A percentile compares a stretch with the other conserved stretches of the same genome.
phyloP scores from a whole-genome alignment of 352 stramenopile genomes.

The Albugo laibachii region DNA sequence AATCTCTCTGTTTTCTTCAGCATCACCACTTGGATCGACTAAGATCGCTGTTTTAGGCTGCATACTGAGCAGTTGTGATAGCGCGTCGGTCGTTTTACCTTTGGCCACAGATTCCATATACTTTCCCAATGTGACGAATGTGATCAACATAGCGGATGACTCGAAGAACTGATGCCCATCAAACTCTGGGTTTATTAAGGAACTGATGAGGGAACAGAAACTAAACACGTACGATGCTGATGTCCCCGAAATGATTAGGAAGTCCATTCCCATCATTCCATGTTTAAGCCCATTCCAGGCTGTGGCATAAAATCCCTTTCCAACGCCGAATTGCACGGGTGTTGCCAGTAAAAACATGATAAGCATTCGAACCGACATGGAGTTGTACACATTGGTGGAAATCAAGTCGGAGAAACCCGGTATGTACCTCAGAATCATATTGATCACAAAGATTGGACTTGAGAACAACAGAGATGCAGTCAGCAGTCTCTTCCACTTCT shows the following conservation, averaged over 20 bases:
- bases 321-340: slow-evolving; percentile 70
- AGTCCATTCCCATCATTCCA: slow-evolving; percentile 80
- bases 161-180: slow-evolving; percentile 77
- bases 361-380: slow-evolving; percentile 50
- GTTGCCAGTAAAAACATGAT: slow-evolving; percentile 72
- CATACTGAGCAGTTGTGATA: slow-evolving; percentile 50
- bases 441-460: slow-evolving; percentile 63
- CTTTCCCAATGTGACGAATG: slow-evolving; percentile 75
- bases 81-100: slow-evolving; percentile 53
- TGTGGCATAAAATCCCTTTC: slow-evolving; percentile 57
- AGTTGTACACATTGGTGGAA: slow-evolving; percentile 61
- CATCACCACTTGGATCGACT: slow-evolving; percentile 18
- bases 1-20: slow-evolving; percentile 30
- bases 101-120: slow-evolving; percentile 81
- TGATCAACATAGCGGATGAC: slow-evolving; percentile 69
- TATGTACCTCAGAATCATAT: slow-evolving; percentile 78
- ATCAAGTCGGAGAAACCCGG: slow-evolving; percentile 32
- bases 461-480: slow-evolving; percentile 64
- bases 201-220: slow-evolving; percentile 54
- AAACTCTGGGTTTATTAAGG: slow-evolving; percentile 31
- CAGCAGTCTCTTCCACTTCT: slow-evolving; percentile 56
- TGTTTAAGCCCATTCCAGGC: slow-evolving; percentile 68
- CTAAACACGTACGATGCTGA: slow-evolving; percentile 78
- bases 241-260: slow-evolving; percentile 66
- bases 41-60: slow-evolving; percentile 64